phyloP scores from a whole-genome alignment of 331 rosid genomes.

The Telfairia occidentalis region DNA sequence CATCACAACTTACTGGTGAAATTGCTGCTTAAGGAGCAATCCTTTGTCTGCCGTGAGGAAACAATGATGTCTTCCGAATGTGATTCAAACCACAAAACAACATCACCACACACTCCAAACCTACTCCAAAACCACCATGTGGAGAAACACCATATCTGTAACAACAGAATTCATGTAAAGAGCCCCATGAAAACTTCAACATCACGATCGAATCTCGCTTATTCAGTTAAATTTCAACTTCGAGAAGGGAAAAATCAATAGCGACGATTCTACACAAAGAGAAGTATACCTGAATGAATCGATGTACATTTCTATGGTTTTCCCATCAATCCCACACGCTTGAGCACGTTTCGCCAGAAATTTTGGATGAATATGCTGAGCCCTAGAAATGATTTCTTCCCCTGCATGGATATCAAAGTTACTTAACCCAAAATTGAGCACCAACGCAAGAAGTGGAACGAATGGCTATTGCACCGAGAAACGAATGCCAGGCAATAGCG shows the following conservation, averaged over 20 bases:
- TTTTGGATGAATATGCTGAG: conserved; percentile 87
- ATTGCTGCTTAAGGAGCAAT: conserved; percentile 42
- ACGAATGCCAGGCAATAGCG: too few relatives aligned
- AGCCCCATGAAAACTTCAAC: not conserved
- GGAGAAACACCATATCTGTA: conserved; percentile 87
- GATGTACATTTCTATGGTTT: conserved; percentile 55
- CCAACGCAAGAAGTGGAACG: too few relatives aligned
- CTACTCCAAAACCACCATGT: conserved; percentile 95
- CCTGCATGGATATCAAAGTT: conserved; percentile 31
- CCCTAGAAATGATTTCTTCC: conserved; percentile 96
- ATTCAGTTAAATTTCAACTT: not conserved
- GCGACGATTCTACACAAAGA: not conserved
- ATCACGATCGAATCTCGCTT: not conserved
- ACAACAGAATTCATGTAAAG: not conserved
- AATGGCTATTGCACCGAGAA: too few relatives aligned
- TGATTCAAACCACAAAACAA: conserved; percentile 83
- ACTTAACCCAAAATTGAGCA: too few relatives aligned
- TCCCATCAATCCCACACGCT: conserved; percentile 65
- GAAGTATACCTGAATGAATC: conserved; percentile 76
- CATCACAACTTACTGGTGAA: too few relatives aligned
- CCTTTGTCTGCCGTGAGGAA: conserved; percentile 79
- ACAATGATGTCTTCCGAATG: conserved; percentile 75
- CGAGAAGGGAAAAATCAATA: not conserved
- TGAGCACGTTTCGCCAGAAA: conserved; percentile 63
- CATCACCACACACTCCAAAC: conserved; percentile 93